These are phyloP conservation scores for Borealophlyctis nickersoniae DNA, from an alignment of 192 early-diverging fungal species.

Conservation along the genomic window DNA sequence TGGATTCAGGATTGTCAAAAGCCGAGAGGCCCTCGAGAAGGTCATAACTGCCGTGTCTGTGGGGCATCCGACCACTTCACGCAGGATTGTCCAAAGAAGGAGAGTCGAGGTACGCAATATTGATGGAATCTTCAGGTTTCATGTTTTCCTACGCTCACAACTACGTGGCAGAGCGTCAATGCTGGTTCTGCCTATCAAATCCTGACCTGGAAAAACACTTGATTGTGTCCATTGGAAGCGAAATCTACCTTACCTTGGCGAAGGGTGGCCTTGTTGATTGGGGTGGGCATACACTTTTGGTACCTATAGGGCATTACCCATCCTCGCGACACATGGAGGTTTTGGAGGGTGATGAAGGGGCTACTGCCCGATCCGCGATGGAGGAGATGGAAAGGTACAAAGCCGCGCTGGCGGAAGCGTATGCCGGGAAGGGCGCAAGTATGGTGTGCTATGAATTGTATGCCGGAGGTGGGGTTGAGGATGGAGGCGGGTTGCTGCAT, in stretches of 20 bases:
- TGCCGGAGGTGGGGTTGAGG: constrained; percentile 32
- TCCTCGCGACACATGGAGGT: constrained; percentile 21
- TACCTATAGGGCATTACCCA: constrained; percentile 58
- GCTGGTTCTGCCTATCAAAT: constrained; percentile 96
- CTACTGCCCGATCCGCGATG: constrained; percentile 11
- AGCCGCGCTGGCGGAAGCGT: constrained; percentile 10
- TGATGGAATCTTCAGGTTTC: no score
- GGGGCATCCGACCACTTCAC: constrained; percentile 51
- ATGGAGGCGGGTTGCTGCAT: constrained; percentile 36
- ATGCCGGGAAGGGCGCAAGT: constrained; percentile 41
- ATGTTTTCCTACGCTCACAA: no score
- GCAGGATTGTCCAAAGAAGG: constrained; percentile 40
- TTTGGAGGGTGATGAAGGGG: constrained; percentile 21
- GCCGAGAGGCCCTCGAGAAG: constrained; percentile 35
- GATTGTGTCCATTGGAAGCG: constrained; percentile 76
- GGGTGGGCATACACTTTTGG: constrained; percentile 79
- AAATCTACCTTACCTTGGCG: constrained; percentile 80
- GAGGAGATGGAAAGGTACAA: constrained; percentile 34
- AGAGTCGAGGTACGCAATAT: neutral
- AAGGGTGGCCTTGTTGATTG: constrained; percentile 82
- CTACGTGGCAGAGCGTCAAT: constrained; percentile 45
- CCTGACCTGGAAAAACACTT: constrained; percentile 88
- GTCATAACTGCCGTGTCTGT: constrained; percentile 51
- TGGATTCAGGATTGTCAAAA: constrained; percentile 49
- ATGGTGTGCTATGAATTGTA: constrained; percentile 77